Percentiles rank a stretch among this genome's conserved stretches.
These are phyloP conservation scores for Toxoplasma gondii DNA, from an alignment of 169 alveolate genomes.

Conservation along the genomic window DNA sequence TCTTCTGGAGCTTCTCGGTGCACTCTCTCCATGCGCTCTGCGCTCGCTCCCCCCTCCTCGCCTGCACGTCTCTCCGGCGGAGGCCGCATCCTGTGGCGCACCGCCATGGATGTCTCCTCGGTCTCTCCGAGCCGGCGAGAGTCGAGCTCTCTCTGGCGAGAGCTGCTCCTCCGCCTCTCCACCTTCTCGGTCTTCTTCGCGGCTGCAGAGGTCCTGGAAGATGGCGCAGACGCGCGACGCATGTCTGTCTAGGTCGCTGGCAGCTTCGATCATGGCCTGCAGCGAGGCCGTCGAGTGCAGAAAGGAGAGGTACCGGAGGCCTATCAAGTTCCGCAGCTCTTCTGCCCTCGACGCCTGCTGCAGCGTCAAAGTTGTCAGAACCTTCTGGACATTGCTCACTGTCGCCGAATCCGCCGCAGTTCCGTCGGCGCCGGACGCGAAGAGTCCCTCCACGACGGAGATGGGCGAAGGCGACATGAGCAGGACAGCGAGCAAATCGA, in stretches of 20 bases:
- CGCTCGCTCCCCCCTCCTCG: neutral
- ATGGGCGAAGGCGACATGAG: slow-evolving; percentile 2
- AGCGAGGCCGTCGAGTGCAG: slow-evolving; percentile 7
- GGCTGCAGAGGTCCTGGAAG: neutral
- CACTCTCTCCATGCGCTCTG: no score
- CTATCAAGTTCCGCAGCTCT: neutral
- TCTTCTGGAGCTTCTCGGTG: no score
- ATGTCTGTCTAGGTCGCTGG: slow-evolving; percentile 10
- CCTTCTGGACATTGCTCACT: slow-evolving; percentile 1
- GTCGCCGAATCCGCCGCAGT: neutral
- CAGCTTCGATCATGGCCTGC: neutral
- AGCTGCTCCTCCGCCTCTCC: no score
- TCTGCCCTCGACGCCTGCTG: slow-evolving; percentile 33
- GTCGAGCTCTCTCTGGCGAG: no score
- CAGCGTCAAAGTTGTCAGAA: neutral
- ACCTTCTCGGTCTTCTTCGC: neutral
- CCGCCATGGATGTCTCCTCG: neutral
- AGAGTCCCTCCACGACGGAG: slow-evolving; percentile 14
- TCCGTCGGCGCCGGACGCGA: neutral
- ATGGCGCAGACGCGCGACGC: neutral
- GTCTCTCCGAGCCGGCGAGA: no score
- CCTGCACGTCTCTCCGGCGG: neutral
- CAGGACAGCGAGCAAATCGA: neutral
- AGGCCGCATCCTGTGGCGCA: neutral
- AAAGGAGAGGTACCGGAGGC: slow-evolving; percentile 4